Base-by-base conservation (phyloP, 192 early-diverging fungal species). In the Cladochytrium replicatum region DNA sequence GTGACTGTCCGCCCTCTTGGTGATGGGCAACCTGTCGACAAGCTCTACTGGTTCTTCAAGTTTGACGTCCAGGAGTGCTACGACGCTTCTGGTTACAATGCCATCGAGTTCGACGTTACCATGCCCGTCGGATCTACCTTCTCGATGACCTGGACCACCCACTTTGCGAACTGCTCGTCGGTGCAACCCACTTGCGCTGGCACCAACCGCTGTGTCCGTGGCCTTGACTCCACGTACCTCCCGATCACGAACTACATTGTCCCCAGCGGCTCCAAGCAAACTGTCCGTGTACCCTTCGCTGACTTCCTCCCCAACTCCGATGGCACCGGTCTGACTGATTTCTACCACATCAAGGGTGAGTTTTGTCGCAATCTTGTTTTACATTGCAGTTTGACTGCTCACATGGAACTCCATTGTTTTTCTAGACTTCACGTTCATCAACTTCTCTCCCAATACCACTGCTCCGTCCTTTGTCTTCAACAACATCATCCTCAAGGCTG, bases 11-110 rank as follows among this genome's bases (percentile, higher is more conserved):
- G n/a, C n/a, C n/a, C n/a, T n/a, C n/a, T n/a, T n/a, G n/a, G n/a
- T n/a, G n/a, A n/a, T n/a, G n/a, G n/a, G n/a, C n/a, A n/a, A n/a
- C n/a, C n/a, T n/a, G n/a, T n/a, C n/a, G n/a, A n/a, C n/a, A n/a
- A n/a, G n/a, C n/a, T n/a, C n/a, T n/a, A n/a, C 55, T 66, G 37
- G 41, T 66, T 61, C 32, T 17, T 34, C 34, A 66, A 66, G 50
- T 63, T 66, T 28, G 58, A 63, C 41, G 30, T 45, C 22, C 29
- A 27, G 6, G 63, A 50, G 11, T 66, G 63, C 52, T 66, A 47
- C 44, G 49, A 66, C 52, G 29, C 52, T 15, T 40, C 55, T 23
- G 21, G 48, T 41, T 56, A 50, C 28, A 34, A 31, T 17, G 59
- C 59, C 23, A 30, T 66, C 17, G 51, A 39, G 29, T 66, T 63